phyloP scores from a whole-genome alignment of 106 monocot genomes.

The Acanthochlamys bracteata region DNA sequence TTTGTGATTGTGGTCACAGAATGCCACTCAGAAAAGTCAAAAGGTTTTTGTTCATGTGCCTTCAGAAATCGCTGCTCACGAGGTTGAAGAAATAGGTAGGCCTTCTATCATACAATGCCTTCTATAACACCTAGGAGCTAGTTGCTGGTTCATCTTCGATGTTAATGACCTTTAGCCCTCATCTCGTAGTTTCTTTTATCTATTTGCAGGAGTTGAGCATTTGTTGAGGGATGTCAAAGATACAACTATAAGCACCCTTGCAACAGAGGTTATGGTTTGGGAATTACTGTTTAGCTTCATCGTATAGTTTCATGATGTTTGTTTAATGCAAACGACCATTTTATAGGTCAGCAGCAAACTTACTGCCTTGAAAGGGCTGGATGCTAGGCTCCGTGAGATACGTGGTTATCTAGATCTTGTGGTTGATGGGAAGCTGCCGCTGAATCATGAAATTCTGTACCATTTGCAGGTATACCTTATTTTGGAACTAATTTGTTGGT shows the following conservation, averaged over 20 bases:
- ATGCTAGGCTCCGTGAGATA: conserved; percentile 89
- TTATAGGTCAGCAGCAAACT: conserved; percentile 82
- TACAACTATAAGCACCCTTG: conserved; percentile 97
- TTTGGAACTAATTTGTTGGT: neutral
- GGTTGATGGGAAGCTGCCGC: conserved; percentile 85
- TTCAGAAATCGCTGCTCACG: conserved; percentile 99
- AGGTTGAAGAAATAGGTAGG: conserved; percentile 98
- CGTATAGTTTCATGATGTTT: neutral
- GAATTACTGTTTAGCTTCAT: neutral
- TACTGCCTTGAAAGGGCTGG: conserved; percentile 90
- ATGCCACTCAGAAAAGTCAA: conserved; percentile 97
- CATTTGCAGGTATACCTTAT: conserved; percentile 66
- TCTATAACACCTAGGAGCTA: too few species aligned
- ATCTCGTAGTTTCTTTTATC: neutral
- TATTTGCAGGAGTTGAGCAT: conserved; percentile 77
- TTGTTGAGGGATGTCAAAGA: conserved; percentile 97
- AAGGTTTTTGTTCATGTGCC: conserved; percentile 97
- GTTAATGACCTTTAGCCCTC: too few species aligned
- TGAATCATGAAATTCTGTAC: conserved; percentile 97
- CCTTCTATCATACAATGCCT: too few species aligned
- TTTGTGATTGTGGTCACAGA: conserved; percentile 28
- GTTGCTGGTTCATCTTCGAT: too few species aligned
- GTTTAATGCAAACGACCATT: neutral
- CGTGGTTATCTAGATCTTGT: conserved; percentile 81
- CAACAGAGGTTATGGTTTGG: conserved; percentile 64